phyloP scores from a whole-genome alignment of 306 rosid genomes.

The Psophocarpus tetragonolobus region DNA sequence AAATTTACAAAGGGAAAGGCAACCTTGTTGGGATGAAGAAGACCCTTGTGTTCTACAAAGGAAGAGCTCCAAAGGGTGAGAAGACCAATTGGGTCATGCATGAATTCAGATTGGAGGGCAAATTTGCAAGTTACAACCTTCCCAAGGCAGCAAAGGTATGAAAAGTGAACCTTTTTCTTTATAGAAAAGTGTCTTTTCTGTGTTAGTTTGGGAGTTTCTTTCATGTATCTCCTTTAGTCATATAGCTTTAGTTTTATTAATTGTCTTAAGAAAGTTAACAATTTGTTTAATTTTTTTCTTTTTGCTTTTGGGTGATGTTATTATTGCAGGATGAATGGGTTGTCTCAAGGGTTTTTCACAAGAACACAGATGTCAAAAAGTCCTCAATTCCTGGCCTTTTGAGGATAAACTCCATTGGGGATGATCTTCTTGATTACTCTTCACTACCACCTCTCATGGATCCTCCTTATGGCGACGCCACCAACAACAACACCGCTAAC shows the following conservation, averaged over 20 bases:
- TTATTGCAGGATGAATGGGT: constrained; percentile 89
- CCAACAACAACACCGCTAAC: neutral
- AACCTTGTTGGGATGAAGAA: constrained; percentile 94
- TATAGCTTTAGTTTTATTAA: constrained; percentile 14
- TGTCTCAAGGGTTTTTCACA: constrained; percentile 80
- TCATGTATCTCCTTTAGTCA: constrained; percentile 40
- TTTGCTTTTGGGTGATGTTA: neutral
- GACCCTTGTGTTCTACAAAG: constrained; percentile 88
- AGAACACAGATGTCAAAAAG: constrained; percentile 54
- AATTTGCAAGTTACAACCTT: constrained; percentile 45
- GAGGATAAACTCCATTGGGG: constrained; percentile 57
- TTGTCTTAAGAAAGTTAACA: constrained; percentile 30
- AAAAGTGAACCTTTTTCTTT: constrained; percentile 1
- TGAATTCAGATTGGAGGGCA: constrained; percentile 82
- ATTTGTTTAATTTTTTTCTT: neutral
- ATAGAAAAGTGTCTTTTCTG: constrained; percentile 30
- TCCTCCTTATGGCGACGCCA: constrained; percentile 2
- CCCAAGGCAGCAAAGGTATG: constrained; percentile 68
- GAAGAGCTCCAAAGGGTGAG: constrained; percentile 95
- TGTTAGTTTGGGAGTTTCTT: constrained; percentile 55
- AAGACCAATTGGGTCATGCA: constrained; percentile 98
- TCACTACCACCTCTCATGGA: constrained; percentile 87
- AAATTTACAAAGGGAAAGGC: constrained; percentile 62
- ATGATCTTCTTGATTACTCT: constrained; percentile 57
- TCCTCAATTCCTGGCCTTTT: constrained; percentile 28